Percentiles rank a stretch among this genome's conserved stretches.
phyloP scores from a whole-genome alignment of 352 stramenopile species.

The Globisporangium polare region DNA sequence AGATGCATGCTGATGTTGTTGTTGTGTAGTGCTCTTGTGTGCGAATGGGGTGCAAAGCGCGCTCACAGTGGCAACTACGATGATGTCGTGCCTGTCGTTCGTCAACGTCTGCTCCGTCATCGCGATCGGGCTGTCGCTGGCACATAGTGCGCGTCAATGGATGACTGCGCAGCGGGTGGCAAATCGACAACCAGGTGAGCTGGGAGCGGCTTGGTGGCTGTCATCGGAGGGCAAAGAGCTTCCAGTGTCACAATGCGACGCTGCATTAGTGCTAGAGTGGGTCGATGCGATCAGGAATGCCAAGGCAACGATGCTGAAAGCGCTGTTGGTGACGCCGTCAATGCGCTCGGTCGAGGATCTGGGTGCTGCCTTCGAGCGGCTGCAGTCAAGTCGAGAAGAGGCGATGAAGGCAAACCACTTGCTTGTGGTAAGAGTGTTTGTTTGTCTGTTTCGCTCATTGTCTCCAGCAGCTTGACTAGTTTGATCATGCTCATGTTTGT shows the following conservation, averaged over 20 bases:
- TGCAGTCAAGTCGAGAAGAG: conserved; percentile 26
- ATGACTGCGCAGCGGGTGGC: neutral
- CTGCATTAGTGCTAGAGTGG: conserved; percentile 20
- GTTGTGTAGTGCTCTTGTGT: conserved; percentile 39
- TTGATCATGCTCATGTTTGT: neutral
- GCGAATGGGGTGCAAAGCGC: conserved; percentile 55
- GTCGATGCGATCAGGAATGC: conserved; percentile 27
- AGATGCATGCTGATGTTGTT: neutral
- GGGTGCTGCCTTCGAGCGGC: conserved; percentile 16
- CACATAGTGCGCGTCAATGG: conserved; percentile 12
- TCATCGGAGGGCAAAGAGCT: conserved; percentile 20
- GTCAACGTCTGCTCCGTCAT: conserved; percentile 35
- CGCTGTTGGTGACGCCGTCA: conserved; percentile 28
- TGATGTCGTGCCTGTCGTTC: conserved; percentile 39
- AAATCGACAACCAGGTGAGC: neutral
- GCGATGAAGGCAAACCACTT: conserved; percentile 20
- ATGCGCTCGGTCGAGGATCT: conserved; percentile 28
- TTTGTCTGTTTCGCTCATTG: too few species aligned
- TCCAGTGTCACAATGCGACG: conserved; percentile 13
- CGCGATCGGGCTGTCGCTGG: conserved; percentile 18
- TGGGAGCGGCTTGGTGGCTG: conserved; percentile 12
- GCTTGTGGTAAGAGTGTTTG: conserved; percentile 29
- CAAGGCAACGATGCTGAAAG: conserved; percentile 18
- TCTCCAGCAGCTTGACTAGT: neutral
- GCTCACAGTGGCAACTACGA: conserved; percentile 56